phyloP scores from a whole-genome alignment of 176 grass and related monocot genomes.

The Eleusine indica region DNA sequence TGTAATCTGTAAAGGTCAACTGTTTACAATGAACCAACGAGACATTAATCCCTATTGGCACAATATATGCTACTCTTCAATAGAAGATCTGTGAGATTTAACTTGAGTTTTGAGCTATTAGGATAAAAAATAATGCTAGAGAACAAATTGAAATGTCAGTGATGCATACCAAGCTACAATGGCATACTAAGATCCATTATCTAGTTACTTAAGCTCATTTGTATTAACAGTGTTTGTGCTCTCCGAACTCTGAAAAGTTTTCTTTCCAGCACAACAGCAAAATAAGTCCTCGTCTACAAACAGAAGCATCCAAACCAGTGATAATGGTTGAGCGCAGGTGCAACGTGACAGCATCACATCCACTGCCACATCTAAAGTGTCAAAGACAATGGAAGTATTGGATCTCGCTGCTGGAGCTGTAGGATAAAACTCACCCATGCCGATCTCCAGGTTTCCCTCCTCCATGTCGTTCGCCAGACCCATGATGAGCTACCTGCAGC shows the following conservation, averaged over 20 bases:
- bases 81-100: background rate
- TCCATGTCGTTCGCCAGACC: slow-evolving; percentile 79
- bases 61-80: background rate
- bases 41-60: background rate
- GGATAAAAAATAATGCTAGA: background rate
- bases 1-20: background rate
- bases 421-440: slow-evolving; percentile 61
- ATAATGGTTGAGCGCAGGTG: background rate
- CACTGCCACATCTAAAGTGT: background rate
- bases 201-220: background rate
- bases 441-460: slow-evolving; percentile 76
- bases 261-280: background rate
- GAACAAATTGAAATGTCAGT: background rate
- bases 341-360: background rate
- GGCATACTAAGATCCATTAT: background rate
- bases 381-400: background rate
- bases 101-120: background rate
- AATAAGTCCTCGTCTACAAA: background rate
- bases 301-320: background rate
- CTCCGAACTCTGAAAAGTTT: background rate
- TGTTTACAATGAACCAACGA: background rate
- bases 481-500: slow-evolving; percentile 65
- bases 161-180: background rate
- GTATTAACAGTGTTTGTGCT: background rate
- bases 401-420: background rate